Conservation (phyloP, 2,329 filamentous ascomycete species). For the Stagonosporopsis rhizophila region DNA sequence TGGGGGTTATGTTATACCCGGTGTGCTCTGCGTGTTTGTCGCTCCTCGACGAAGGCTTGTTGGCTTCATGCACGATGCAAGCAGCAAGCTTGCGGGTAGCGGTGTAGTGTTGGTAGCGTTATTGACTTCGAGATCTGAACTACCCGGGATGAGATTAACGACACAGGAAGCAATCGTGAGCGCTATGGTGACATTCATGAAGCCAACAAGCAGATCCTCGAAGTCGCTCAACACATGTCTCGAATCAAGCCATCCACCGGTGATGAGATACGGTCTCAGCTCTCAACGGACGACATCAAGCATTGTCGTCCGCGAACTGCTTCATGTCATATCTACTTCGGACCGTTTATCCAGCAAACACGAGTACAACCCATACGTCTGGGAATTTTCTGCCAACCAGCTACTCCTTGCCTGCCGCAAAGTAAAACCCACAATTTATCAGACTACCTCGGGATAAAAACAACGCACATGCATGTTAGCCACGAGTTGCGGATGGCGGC, state of each 20-base stretch:
- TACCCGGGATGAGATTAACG: background rate
- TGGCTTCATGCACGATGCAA: background rate
- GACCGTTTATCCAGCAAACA: conserved; percentile 6
- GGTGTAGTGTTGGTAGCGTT: background rate
- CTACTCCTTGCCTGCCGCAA: conserved; percentile 3
- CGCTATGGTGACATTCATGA: background rate
- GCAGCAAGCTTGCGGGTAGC: background rate
- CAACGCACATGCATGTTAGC: conserved; percentile 4
- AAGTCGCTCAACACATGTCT: background rate
- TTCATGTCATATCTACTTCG: background rate
- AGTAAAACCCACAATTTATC: background rate
- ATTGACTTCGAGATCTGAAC: background rate
- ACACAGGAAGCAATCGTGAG: background rate
- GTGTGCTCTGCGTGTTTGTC: background rate
- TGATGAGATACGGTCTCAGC: background rate
- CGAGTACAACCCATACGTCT: background rate
- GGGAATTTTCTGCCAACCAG: conserved; percentile 12
- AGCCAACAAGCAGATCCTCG: background rate
- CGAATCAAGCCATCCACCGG: background rate
- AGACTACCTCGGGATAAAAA: conserved; percentile 1
- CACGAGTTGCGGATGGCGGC: conserved; percentile 13
- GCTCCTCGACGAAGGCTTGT: background rate
- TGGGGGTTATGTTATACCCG: background rate
- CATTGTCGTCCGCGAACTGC: background rate
- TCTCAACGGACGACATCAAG: background rate